Evolutionary conservation across 108 stramenopile species (phyloP).

Genomic region (Cyclotella distinguenda): DNA sequence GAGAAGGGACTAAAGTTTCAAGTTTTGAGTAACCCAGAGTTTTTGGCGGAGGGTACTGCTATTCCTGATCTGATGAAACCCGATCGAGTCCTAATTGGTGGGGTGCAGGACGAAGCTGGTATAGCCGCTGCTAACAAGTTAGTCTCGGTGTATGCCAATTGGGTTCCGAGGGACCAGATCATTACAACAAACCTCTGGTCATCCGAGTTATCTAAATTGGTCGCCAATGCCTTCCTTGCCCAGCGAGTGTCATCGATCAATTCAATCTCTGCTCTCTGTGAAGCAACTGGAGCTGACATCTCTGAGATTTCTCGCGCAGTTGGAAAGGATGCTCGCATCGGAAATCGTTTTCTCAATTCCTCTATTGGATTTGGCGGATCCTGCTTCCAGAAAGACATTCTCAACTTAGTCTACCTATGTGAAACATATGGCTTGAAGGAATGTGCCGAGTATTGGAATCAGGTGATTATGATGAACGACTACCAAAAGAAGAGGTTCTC

Average conservation of each 20-base stretch:
- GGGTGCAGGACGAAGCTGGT: conserved; percentile 91
- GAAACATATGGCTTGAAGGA: conserved; percentile 95
- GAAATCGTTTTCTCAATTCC: conserved; percentile 94
- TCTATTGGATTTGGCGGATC: conserved; percentile 98
- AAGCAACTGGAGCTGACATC: conserved; percentile 97
- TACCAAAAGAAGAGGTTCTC: conserved; percentile 99
- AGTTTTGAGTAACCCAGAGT: conserved; percentile 98
- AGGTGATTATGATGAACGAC: conserved; percentile 98
- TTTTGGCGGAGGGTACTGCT: conserved; percentile 99
- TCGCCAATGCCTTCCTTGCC: conserved; percentile 99
- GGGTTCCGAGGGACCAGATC: conserved; percentile 94
- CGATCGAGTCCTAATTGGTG: conserved; percentile 97
- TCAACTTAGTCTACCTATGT: conserved; percentile 99
- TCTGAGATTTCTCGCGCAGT: conserved; percentile 95
- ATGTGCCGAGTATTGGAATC: conserved; percentile 98
- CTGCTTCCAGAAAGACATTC: conserved; percentile 99
- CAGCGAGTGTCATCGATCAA: conserved; percentile 99
- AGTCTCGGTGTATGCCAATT: conserved; percentile 89
- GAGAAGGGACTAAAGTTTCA: conserved; percentile 93
- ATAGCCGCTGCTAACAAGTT: conserved; percentile 78
- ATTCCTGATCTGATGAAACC: conserved; percentile 93
- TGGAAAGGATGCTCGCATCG: conserved; percentile 97
- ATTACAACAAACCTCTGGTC: conserved; percentile 99
- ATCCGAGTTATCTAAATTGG: conserved; percentile 98
- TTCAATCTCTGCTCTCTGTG: conserved; percentile 99